Evolutionary conservation across 129 eudicot genomes (phyloP), one percentile per base, ranked within the genome.

Genomic region (Apium graveolens): DNA sequence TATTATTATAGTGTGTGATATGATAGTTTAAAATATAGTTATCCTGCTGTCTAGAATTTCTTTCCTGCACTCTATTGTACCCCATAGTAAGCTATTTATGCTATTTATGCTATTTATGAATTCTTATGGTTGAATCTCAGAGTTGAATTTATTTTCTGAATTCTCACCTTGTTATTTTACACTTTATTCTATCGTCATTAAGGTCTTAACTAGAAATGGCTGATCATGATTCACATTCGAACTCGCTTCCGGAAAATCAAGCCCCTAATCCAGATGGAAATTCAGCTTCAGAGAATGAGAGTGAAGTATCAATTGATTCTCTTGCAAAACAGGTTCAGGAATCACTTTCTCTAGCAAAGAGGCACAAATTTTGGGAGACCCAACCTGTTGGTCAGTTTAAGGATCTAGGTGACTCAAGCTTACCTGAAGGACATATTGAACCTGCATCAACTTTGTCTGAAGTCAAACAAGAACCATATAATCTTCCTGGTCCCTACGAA

Each of bases 331-430:
- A 81, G 79, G 80, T 86, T 76, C 90, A 89, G 69, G 92, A 89
- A 44, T 84, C 90, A 2, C 85, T 89, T 27, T 31, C 88, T 51
- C 82, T 86, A 60, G 83, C 87, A 46, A 87, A 84, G 42, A 75
- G 83, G 34, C 92, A 89, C 76, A 89, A 82, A 81, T 89, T 89
- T 81, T 86, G 92, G 92, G 92, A 89, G 81, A 89, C 92, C 4
- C 92, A 89, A n/a, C 92, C 92, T 41, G 90, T 89, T 78, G 92
- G 92, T 32, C 92, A 89, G 84, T 89, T 84, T 78, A 89, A 86
- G 83, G 92, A 89, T 78, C 78, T 89, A 13, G 81, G 83, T 1
- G 90, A 89, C 63, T 68, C 79, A 9, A 86, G 82, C 84, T 78
- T 89, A 66, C 83, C 88, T 3, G 92, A 89, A 82, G 92, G 90